Base-by-base conservation (phyloP, 805 yeast genomes). In the Metschnikowia orientalis region DNA sequence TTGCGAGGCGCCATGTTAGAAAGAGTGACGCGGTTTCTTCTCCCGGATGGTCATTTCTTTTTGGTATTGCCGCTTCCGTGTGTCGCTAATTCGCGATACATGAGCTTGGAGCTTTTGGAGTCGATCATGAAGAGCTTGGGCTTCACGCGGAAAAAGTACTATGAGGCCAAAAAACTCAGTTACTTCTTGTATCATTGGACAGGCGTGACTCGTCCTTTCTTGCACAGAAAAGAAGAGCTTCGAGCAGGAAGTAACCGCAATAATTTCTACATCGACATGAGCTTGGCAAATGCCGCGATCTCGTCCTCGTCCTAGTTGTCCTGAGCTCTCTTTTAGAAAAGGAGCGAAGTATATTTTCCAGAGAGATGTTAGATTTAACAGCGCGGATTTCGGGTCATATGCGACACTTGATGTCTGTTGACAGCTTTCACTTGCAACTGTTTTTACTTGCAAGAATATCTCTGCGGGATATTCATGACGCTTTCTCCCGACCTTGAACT, bases 11-110 rank as follows among this genome's bases (percentile, higher is more conserved):
- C 71, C 4, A 90, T 90, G 97, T 61, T 88, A 42, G 49, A 51
- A 21, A 53, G 82, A 35, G 72, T 86, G 7, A 59, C 74, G 4
- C 36, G 61, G 17, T 89, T 85, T 49, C 59, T 89, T 23, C 19
- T 35, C 14, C 32, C 44, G 5, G 38, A 55, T 3, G 64, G 75
- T 4, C 50, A 67, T 20, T 55, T 88, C 4, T 89, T 90, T 51
- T 56, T 90, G 8, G 97, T 90, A 5, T 60, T 90, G 3, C 98
- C 98, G 0, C 64, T 83, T 21, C 95, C 97, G 0, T 90, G 98
- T 53, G 64, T 86, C 1, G 54, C 63, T 6, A 89, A 90, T 54
- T 88, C 97, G 0, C 67, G 97, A 27, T 90, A 89, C 53, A 76
- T 81, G 54, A 71, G 74, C 41, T 63, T 66, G 23, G 52, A 50